These are phyloP conservation scores for thale cress (Arabidopsis thaliana) DNA, from an alignment of 345 rosid species.

Conservation along the genomic window DNA sequence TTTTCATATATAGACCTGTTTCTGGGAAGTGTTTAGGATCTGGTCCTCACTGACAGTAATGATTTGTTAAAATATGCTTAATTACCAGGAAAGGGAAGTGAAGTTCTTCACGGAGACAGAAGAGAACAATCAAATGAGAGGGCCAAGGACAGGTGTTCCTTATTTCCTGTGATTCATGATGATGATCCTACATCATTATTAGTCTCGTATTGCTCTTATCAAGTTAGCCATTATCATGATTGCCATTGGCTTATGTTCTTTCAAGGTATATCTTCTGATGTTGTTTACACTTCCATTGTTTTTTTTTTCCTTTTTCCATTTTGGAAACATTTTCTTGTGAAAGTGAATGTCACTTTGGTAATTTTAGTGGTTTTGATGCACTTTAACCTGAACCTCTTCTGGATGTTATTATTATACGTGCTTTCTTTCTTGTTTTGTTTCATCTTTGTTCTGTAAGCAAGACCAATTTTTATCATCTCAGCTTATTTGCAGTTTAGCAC, in stretches of 20 bases:
- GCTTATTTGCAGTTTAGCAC: not conserved
- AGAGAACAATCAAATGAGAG: conserved; percentile 99
- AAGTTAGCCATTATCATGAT: conserved; percentile 32
- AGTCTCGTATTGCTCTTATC: conserved; percentile 35
- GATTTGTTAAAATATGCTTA: conserved; percentile 10
- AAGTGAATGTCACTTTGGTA: conserved; percentile 38
- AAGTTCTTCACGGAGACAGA: conserved; percentile 98
- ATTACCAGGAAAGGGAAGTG: conserved; percentile 88
- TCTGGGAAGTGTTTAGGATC: not conserved
- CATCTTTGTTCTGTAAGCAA: conserved; percentile 30
- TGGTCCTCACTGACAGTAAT: conserved; percentile 15
- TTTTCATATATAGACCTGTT: not conserved
- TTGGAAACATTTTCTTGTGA: conserved; percentile 40
- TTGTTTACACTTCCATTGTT: conserved; percentile 38
- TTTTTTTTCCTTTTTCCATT: not conserved
- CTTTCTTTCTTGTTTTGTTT: conserved; percentile 8
- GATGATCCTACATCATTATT: conserved; percentile 20
- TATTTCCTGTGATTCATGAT: conserved; percentile 72
- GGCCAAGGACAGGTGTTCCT: conserved; percentile 98
- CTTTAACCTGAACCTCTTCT: conserved; percentile 8
- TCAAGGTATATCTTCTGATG: conserved; percentile 49
- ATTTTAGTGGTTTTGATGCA: conserved; percentile 40
- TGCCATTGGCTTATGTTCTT: conserved; percentile 43
- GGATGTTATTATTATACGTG: conserved; percentile 32
- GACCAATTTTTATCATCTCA: conserved; percentile 24